These are phyloP conservation scores for Lactarius sanguifluus DNA, from an alignment of 768 basidiomycete genomes.

Conservation along the genomic window DNA sequence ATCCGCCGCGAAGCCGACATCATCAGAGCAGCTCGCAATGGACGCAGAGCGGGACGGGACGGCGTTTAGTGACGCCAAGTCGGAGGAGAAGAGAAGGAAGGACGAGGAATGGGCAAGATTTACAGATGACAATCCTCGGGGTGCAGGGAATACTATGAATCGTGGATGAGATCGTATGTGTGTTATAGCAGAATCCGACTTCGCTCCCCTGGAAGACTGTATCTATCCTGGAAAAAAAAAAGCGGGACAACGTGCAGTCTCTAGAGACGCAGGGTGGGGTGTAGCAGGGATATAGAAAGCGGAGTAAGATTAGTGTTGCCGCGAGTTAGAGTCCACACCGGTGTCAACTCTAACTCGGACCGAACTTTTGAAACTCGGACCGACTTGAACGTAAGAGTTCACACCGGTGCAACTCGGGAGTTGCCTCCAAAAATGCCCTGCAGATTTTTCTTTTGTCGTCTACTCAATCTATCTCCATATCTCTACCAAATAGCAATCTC, in stretches of 20 bases:
- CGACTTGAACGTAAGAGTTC: no score
- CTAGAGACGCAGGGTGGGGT: conserved; percentile 18
- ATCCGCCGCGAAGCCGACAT: conserved; percentile 55
- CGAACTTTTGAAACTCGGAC: no score
- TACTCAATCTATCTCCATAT: no score
- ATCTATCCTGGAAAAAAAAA: conserved; percentile 6
- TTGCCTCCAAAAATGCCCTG: no score
- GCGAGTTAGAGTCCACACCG: no score
- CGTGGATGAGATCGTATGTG: conserved; percentile 55
- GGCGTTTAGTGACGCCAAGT: conserved; percentile 59
- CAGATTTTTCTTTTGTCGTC: no score
- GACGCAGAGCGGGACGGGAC: conserved; percentile 88
- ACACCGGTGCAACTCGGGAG: no score
- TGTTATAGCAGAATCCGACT: conserved; percentile 19
- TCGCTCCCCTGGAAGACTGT: conserved; percentile 4
- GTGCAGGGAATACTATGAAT: conserved; percentile 98
- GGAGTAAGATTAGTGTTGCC: conserved; percentile 31
- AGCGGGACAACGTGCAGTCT: conserved; percentile 13
- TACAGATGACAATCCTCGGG: conserved; percentile 81
- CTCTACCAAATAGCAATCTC: no score
- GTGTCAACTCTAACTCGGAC: no score
- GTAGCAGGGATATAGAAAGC: conserved; percentile 27
- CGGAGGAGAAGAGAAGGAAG: conserved; percentile 75
- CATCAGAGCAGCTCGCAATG: conserved; percentile 72
- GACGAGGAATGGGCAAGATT: conserved; percentile 92